Percentiles rank a stretch among this genome's conserved stretches.
phyloP scores from a whole-genome alignment of 2,329 filamentous ascomycete genomes.

The Nectriaceae sp. region DNA sequence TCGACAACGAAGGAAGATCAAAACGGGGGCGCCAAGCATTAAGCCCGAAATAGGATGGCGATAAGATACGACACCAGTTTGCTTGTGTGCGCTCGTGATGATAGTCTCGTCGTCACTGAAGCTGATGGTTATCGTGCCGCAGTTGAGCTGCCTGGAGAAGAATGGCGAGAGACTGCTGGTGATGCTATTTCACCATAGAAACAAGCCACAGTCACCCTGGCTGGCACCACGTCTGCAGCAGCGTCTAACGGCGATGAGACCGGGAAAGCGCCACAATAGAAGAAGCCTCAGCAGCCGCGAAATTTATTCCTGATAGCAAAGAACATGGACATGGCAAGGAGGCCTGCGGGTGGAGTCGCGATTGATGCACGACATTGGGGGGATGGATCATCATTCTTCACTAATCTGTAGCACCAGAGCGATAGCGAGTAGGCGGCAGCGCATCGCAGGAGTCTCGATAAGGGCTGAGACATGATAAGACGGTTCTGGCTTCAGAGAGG shows the following conservation, averaged over 20 bases:
- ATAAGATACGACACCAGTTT: not conserved
- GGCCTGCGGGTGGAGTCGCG: constrained; percentile 5
- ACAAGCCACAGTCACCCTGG: not conserved
- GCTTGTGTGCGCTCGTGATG: not conserved
- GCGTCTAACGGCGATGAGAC: not conserved
- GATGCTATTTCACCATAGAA: not conserved
- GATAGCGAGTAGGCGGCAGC: not conserved
- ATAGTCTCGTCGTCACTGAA: not conserved
- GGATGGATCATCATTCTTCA: not conserved
- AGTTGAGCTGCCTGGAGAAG: too few species aligned
- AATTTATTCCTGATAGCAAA: not conserved
- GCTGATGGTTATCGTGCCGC: not conserved
- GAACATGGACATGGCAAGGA: not conserved
- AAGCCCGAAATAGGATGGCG: not conserved
- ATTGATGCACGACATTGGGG: constrained; percentile 12
- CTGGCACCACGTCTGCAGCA: constrained; percentile 1
- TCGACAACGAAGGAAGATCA: constrained; percentile 4
- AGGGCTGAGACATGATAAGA: not conserved
- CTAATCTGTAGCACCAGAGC: too few species aligned
- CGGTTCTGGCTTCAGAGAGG: not conserved
- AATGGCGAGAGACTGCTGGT: too few species aligned
- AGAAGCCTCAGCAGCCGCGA: not conserved
- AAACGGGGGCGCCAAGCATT: not conserved
- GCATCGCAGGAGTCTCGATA: not conserved
- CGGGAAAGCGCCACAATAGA: not conserved